phyloP scores from a whole-genome alignment of 2,329 filamentous ascomycete species.

The Neonectria sp. region DNA sequence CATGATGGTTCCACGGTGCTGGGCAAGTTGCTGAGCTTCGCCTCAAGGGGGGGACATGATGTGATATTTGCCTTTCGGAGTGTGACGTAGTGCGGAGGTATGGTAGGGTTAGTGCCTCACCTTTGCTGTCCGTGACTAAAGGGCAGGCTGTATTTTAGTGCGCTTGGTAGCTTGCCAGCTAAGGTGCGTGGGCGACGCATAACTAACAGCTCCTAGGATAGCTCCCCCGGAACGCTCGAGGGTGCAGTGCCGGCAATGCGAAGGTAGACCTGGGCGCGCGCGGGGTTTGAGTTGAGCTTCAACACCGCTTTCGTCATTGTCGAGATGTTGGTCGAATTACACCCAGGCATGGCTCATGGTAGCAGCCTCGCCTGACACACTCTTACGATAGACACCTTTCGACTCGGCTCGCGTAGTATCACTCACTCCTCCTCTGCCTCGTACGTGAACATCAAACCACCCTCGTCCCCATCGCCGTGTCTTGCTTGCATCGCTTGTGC shows the following conservation, averaged over 20 bases:
- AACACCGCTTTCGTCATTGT: not conserved
- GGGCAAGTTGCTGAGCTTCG: not conserved
- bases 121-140: not conserved
- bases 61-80: conserved; percentile 10
- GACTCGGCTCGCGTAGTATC: not conserved
- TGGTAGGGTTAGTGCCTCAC: not conserved
- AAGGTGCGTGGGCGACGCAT: conserved; percentile 11
- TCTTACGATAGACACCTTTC: conserved; percentile 11
- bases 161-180: conserved; percentile 7
- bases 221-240: conserved; percentile 1
- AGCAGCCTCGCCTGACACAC: not conserved
- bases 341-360: not conserved
- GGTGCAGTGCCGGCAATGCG: conserved; percentile 2
- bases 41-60: not conserved
- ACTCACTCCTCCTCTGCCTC: not conserved
- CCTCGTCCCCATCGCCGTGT: not conserved
- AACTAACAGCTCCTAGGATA: conserved; percentile 8
- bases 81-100: conserved; percentile 20
- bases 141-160: conserved; percentile 1
- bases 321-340: not conserved
- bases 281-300: conserved; percentile 10
- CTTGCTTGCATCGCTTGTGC: conserved; percentile 12
- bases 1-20: not conserved
- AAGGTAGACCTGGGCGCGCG: not conserved
- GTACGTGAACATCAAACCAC: conserved; percentile 22